Base-by-base conservation (phyloP, 1,139 yeast genomes). In the Scheffersomyces parashehatae region DNA sequence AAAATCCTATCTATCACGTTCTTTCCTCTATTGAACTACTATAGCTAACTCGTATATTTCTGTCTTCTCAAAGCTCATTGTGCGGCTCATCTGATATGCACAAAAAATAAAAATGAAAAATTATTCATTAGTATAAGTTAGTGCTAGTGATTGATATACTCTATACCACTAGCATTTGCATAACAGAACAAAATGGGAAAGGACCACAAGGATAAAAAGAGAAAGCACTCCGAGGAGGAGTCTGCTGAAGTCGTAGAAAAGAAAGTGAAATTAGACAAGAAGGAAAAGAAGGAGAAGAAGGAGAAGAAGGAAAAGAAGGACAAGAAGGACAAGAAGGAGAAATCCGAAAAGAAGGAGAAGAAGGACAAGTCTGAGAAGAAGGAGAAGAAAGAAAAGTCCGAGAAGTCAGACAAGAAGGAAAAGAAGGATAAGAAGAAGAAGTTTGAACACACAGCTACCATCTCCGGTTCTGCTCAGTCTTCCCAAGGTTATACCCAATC, bases 201-300 rank as follows among this genome's bases (percentile, higher is more conserved):
- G 48, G 70, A 64, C 39, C 48, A 53, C 38, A 62, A 61, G 48
- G 74, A 71, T 38, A 72, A 68, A 51, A 77, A 76, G 65, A 73
- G 80, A 68, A 75, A 71, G 61, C 53, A 53, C 45, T 61, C 43
- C 34, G 68, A 66, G 42, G 65, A 61, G 14, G 65, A 58, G 12
- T 60, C 49, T 32, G 57, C 49, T 5, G 70, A 56, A 37, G 64
- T 61, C 11, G 53, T 56, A 29, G 56, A 57, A 29, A 62, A 59
- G 53, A 52, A 57, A 45, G 57, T 55, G 42, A 60, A 59, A 58
- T 60, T 60, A 60, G 58, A 69, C 35, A 68, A 69, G 64, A 66
- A 62, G 47, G 71, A 69, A 5, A 67, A 69, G 64, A 60, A 63
- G 48, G 67, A 63, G 15, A 60, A 73, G 63, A 40, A 48, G 29